These are phyloP conservation scores for Carex sylvatica DNA, from an alignment of 202 grass and related monocot genomes.

Conservation along the genomic window DNA sequence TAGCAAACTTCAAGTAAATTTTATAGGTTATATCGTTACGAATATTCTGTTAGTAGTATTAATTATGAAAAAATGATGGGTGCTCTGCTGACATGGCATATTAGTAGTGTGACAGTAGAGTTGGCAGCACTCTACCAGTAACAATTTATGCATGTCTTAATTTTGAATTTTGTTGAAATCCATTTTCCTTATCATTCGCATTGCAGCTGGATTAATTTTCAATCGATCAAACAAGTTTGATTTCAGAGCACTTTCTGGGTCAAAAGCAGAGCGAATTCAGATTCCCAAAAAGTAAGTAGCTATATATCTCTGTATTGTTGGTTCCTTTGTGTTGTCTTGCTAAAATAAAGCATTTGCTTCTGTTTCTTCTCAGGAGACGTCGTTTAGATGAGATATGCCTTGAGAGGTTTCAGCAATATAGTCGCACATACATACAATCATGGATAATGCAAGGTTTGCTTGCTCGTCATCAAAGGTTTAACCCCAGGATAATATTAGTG, in stretches of 20 bases:
- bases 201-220: constrained; percentile 19
- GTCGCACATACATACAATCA: constrained; percentile 82
- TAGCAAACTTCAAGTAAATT: background rate
- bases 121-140: background rate
- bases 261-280: constrained; percentile 59
- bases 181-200: background rate
- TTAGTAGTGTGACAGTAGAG: background rate
- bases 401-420: constrained; percentile 87
- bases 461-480: constrained; percentile 18
- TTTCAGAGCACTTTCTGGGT: constrained; percentile 33
- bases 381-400: constrained; percentile 84
- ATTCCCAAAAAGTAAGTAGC: constrained; percentile 65
- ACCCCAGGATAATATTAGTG: constrained; percentile 14
- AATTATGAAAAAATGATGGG: background rate
- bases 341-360: background rate
- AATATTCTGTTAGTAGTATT: no score
- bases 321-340: constrained; percentile 7
- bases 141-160: background rate
- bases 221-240: background rate
- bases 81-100: background rate
- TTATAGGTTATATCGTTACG: no score
- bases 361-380: constrained; percentile 41
- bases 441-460: constrained; percentile 93
- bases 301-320: background rate
- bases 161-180: background rate